Percentiles rank a stretch among this genome's conserved stretches.
Evolutionary conservation across 2,329 filamentous ascomycete species (phyloP).

Genomic region (Furcasterigmium sp.): DNA sequence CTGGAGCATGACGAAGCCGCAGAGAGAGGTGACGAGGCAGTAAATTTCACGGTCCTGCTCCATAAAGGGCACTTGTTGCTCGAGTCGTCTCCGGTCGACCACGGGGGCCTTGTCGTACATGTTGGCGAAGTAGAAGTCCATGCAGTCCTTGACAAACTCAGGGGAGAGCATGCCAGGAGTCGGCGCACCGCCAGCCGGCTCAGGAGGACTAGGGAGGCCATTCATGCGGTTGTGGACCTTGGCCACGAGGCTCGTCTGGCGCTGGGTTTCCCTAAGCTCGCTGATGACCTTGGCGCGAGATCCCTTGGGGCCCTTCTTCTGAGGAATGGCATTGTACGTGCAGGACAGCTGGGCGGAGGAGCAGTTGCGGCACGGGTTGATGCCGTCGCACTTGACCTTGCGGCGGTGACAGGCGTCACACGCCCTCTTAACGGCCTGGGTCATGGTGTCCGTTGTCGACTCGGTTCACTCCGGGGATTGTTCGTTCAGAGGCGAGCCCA

Average conservation of each 20-base stretch:
- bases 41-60: slow-evolving; percentile 60
- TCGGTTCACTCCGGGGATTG: too few species aligned
- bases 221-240: slow-evolving; percentile 58
- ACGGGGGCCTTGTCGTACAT: slow-evolving; percentile 62
- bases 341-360: slow-evolving; percentile 60
- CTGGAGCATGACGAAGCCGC: slow-evolving; percentile 64
- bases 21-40: slow-evolving; percentile 59
- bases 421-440: slow-evolving; percentile 53
- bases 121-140: slow-evolving; percentile 64
- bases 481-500: too few species aligned
- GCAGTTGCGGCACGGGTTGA: slow-evolving; percentile 68
- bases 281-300: slow-evolving; percentile 72
- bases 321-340: slow-evolving; percentile 70
- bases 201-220: slow-evolving; percentile 43
- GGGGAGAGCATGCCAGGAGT: slow-evolving; percentile 55
- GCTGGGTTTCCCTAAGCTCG: slow-evolving; percentile 64
- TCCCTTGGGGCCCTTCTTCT: slow-evolving; percentile 73
- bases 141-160: slow-evolving; percentile 60
- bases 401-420: slow-evolving; percentile 71
- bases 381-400: slow-evolving; percentile 69
- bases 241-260: slow-evolving; percentile 57
- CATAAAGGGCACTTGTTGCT: slow-evolving; percentile 53
- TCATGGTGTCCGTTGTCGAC: slow-evolving; percentile 26
- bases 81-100: slow-evolving; percentile 51
- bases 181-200: slow-evolving; percentile 43